Evolutionary conservation across 495 filamentous ascomycete species (phyloP), one percentile per base, ranked within the genome.

Genomic region (Niebla homalea): DNA sequence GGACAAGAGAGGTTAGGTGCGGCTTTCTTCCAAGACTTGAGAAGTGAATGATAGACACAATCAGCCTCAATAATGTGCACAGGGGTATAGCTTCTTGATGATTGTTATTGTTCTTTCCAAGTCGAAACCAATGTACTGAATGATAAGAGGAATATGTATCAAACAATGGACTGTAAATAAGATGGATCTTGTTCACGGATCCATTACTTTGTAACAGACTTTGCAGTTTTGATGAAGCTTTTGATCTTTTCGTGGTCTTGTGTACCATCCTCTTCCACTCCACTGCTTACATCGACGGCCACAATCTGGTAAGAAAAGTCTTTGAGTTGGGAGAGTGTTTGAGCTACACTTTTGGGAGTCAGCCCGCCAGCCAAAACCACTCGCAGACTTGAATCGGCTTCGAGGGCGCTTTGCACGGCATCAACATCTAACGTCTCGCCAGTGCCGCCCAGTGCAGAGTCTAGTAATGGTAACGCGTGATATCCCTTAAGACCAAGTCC

Each of bases 221-320:
- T 94, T 1, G 79, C 85, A 38, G 77, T 79, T 57, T 71, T 70
- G 7, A 97, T 75, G 66, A 99, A 99, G 11, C 69, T 78, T 53
- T 71, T 68, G 50, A 99, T 96, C 70, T 85, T 93, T 48, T 81
- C 77, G 45, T 88, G 42, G 64, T 83, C 84, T 61, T 99, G 93
- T 59, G 70, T 64, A 8, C 90, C 92, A 55, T 84, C 75, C 21
- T 76, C 77, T 69, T 98, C 92, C 12, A 99, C 87, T 0, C 92
- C 92, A 58, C 85, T 93, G 60, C 88, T 94, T 4, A 94, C 85
- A 70, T 99, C 92, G 36, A 99, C 82, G 2, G 81, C 89, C 36
- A 86, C 68, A 3, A 97, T 77, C 58, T 80, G 73, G 4, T 67
- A 64, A 22, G 68, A 71, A 6, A 72, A 64, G 15, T 70, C 58